phyloP scores from a whole-genome alignment of 75 land plant species.

The Selaginella tamariscina region DNA sequence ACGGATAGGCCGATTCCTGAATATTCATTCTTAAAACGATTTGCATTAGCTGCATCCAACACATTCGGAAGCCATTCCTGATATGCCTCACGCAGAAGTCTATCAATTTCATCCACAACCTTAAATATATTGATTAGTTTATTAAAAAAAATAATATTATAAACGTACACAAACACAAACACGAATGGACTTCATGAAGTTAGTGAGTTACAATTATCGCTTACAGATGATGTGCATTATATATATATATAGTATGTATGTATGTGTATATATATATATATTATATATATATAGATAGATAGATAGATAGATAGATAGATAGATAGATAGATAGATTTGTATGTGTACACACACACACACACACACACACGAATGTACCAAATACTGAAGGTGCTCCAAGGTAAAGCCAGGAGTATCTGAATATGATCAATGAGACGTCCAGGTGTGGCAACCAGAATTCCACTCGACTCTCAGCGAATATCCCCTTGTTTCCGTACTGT shows the following conservation, averaged over 20 bases:
- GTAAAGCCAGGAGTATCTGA: slow-evolving; percentile 67
- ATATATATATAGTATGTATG: too few species aligned
- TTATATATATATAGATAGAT: too few species aligned
- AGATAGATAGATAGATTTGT: too few species aligned
- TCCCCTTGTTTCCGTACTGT: slow-evolving; percentile 13
- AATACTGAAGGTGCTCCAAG: slow-evolving; percentile 63
- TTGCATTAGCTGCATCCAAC: slow-evolving; percentile 27
- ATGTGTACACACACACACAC: too few species aligned
- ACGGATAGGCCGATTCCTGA: background rate
- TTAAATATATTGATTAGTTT: slow-evolving; percentile 13
- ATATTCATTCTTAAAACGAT: background rate
- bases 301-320: background rate
- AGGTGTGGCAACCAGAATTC: slow-evolving; percentile 92
- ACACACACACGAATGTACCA: too few species aligned
- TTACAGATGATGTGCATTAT: background rate
- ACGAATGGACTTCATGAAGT: background rate
- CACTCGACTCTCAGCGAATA: slow-evolving; percentile 35
- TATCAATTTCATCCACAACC: slow-evolving; percentile 96
- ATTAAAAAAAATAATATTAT: background rate
- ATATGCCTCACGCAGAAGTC: slow-evolving; percentile 79
- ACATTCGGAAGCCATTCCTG: slow-evolving; percentile 90
- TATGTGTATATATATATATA: too few species aligned
- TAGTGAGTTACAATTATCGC: background rate
- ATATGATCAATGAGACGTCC: slow-evolving; percentile 93
- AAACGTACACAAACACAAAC: too few species aligned